phyloP scores from a whole-genome alignment of 1,139 yeast genomes.

The Trichomonascaceae sp. region DNA sequence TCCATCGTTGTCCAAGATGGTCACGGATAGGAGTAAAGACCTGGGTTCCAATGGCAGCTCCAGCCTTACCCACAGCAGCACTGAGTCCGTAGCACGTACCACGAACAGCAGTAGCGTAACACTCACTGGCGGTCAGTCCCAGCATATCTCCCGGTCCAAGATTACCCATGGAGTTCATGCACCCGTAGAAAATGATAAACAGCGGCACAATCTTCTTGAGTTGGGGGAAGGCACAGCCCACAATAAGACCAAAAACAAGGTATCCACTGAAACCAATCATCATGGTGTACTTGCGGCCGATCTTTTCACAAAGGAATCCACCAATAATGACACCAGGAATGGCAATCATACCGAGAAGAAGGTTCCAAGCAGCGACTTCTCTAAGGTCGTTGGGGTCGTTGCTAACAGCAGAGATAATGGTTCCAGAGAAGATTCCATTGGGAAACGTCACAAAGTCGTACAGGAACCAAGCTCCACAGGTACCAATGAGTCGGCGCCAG shows the following conservation, averaged over 20 bases:
- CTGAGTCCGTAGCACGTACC: slow-evolving; percentile 47
- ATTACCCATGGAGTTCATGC: slow-evolving; percentile 49
- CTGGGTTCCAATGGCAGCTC: slow-evolving; percentile 41
- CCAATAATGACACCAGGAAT: slow-evolving; percentile 51
- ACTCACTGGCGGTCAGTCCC: slow-evolving; percentile 57
- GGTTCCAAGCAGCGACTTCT: slow-evolving; percentile 44
- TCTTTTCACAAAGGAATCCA: slow-evolving; percentile 37
- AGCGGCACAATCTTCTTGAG: slow-evolving; percentile 37
- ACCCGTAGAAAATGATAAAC: slow-evolving; percentile 46
- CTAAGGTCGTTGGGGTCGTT: slow-evolving; percentile 28
- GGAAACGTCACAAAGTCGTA: slow-evolving; percentile 57
- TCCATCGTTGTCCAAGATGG: slow-evolving; percentile 30
- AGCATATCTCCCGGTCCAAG: slow-evolving; percentile 68
- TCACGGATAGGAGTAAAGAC: slow-evolving; percentile 33
- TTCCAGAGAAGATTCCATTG: slow-evolving; percentile 44
- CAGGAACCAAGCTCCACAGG: slow-evolving; percentile 49
- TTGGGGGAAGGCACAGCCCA: slow-evolving; percentile 42
- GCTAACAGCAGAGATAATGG: slow-evolving; percentile 39
- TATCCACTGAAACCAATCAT: slow-evolving; percentile 47
- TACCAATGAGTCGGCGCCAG: slow-evolving; percentile 43
- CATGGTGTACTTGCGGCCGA: slow-evolving; percentile 47
- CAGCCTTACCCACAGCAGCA: slow-evolving; percentile 43
- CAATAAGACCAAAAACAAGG: slow-evolving; percentile 44
- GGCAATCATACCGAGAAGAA: slow-evolving; percentile 38
- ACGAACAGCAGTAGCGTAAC: slow-evolving; percentile 62